These are phyloP conservation scores for Trypanosomatidae sp. DNA, from an alignment of 208 protist species.

Conservation along the genomic window DNA sequence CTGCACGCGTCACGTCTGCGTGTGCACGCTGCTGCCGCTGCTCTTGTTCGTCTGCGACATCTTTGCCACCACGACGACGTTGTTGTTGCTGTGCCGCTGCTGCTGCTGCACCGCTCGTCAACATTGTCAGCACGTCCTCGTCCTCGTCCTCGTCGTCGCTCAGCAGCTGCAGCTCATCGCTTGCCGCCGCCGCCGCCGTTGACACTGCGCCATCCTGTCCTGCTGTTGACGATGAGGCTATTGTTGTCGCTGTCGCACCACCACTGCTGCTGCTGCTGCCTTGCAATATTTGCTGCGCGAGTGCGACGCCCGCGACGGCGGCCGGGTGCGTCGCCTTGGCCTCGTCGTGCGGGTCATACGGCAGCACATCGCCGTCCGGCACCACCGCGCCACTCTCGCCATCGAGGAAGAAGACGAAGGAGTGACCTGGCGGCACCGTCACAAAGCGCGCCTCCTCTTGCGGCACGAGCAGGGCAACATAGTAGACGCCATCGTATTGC, in stretches of 20 bases:
- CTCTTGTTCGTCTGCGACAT: slow-evolving; percentile 8
- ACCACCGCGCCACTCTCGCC: slow-evolving; percentile 48
- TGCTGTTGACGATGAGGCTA: slow-evolving; percentile 2
- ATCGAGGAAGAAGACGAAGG: slow-evolving; percentile 66
- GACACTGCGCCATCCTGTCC: slow-evolving; percentile 8
- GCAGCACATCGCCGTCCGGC: slow-evolving; percentile 19
- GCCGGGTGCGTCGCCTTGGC: slow-evolving; percentile 29
- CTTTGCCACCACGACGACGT: slow-evolving; percentile 3
- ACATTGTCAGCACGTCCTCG: too few species aligned
- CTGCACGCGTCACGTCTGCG: neutral
- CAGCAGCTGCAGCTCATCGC: slow-evolving; percentile 7
- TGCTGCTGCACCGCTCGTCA: neutral
- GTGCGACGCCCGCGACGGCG: slow-evolving; percentile 28
- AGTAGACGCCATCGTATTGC: slow-evolving; percentile 51
- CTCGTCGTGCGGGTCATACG: slow-evolving; percentile 37
- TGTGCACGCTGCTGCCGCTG: neutral
- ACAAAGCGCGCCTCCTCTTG: slow-evolving; percentile 14
- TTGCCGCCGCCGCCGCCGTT: slow-evolving; percentile 6
- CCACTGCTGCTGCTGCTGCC: slow-evolving; percentile 2
- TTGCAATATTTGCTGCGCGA: slow-evolving; percentile 36
- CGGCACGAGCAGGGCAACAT: slow-evolving; percentile 40
- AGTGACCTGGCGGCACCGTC: slow-evolving; percentile 15
- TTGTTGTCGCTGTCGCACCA: neutral
- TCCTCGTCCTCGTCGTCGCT: neutral
- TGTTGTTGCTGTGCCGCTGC: neutral